Conservation (phyloP, 768 basidiomycete genomes). For the Myochromella boudieri region DNA sequence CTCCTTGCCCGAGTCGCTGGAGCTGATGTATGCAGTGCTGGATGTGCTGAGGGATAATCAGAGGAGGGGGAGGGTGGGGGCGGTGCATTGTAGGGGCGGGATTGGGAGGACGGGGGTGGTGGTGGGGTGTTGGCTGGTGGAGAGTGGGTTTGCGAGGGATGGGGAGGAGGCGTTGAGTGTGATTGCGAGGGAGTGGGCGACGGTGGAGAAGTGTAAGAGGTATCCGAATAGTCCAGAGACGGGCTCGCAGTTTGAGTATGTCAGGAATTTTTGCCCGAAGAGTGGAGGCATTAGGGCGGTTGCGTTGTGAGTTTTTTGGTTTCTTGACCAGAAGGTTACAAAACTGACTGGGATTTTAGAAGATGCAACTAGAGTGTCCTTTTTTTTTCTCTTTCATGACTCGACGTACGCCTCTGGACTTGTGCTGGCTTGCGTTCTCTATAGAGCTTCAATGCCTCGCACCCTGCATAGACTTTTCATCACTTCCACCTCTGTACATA, state of each 20-base stretch:
- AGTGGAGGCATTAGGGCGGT: not conserved
- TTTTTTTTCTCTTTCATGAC: not conserved
- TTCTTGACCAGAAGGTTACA: too few species aligned
- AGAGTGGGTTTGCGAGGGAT: conserved; percentile 58
- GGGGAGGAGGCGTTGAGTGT: conserved; percentile 65
- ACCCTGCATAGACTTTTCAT: too few species aligned
- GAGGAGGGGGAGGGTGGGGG: conserved; percentile 54
- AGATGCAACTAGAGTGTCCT: too few species aligned
- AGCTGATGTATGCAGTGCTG: conserved; percentile 60
- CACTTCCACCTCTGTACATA: too few species aligned
- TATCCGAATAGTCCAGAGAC: conserved; percentile 81
- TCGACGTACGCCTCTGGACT: too few species aligned
- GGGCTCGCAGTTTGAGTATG: conserved; percentile 76
- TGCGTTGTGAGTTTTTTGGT: too few species aligned
- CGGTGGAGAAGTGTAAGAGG: conserved; percentile 74
- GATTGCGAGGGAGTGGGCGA: conserved; percentile 70
- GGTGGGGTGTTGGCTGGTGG: conserved; percentile 74
- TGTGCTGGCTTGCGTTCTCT: too few species aligned
- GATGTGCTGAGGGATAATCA: conserved; percentile 61
- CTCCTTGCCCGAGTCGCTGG: conserved; percentile 56
- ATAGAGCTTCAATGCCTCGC: too few species aligned
- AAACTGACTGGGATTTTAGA: too few species aligned
- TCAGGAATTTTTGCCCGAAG: conserved; percentile 51
- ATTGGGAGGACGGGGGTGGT: conserved; percentile 70
- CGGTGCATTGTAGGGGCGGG: conserved; percentile 79